Base-by-base conservation (phyloP, 257 asterid species). In the Euphrasia confusa region DNA sequence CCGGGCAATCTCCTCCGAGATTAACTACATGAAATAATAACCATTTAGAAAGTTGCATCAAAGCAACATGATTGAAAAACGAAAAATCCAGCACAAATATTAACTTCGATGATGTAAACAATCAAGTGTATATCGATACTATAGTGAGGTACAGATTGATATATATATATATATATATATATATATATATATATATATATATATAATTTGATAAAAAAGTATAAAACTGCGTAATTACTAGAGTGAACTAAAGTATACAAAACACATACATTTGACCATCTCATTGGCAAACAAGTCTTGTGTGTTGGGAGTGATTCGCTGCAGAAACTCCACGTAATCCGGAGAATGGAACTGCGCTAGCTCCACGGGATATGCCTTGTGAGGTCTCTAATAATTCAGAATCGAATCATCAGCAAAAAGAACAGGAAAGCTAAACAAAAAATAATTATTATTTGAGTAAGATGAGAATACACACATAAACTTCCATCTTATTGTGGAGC, bases 1-100 rank as follows among this genome's bases (percentile, higher is more conserved):
- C 92, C 40, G 99, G 99, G 78, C 97, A 93, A 75, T 93, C 99
- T 78, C 85, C 97, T 71, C 96, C 97, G 68, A 93, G 99, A 70
- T 79, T 85, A 87, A 85, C 99, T 93, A 77, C 75, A 64, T 58
- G 30, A 65, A 73, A 63, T 37, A 69, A 56, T 26, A 45, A 61
- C 64, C 53, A 74, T 64, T n/a, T 42, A 53, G 21, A 27, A 68
- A 68, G 37, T 54, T 13, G 3, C 14, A 17, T 17, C 18, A 50
- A n/a, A 15, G 28, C 56, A 50, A 17, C 12, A 13, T 50, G 28
- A 14, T 5, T 12, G 24, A 17, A 7, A 14, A 18, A 1, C 24
- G 24, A 17, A 50, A 17, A 9, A 0, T 6, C 9, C 21, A 49
- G 24, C 55, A 4, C 15, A 7, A 14, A 12, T 50, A 14, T 5